These are phyloP conservation scores for Camellia japonica DNA, from an alignment of 148 eudicot species.

Conservation along the genomic window DNA sequence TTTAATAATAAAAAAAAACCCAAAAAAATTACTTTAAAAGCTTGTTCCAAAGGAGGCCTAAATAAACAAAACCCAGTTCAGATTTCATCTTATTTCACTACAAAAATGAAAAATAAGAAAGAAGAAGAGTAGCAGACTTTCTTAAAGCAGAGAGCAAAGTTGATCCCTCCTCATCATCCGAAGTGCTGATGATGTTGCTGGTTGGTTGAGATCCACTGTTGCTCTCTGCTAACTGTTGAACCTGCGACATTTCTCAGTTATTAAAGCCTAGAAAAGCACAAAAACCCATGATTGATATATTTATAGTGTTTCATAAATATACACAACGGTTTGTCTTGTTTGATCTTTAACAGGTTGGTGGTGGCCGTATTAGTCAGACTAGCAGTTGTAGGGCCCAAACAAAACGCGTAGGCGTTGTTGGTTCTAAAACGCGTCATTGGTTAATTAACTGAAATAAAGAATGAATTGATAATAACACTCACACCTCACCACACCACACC, in stretches of 20 bases:
- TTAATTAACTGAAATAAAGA: too few species aligned
- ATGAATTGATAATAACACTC: too few species aligned
- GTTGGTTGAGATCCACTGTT: not conserved
- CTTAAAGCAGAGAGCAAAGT: not conserved
- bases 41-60: too few species aligned
- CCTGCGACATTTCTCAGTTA: not conserved
- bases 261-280: not conserved
- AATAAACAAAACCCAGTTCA: not conserved
- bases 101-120: too few species aligned
- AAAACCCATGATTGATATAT: too few species aligned
- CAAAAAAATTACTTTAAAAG: too few species aligned
- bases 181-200: not conserved
- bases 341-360: too few species aligned
- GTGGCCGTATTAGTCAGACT: too few species aligned
- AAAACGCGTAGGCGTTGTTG: not conserved
- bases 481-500: too few species aligned
- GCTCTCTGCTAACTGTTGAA: not conserved
- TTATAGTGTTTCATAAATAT: too few species aligned
- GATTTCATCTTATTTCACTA: not conserved
- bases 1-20: too few species aligned
- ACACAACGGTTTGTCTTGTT: not conserved
- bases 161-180: not conserved
- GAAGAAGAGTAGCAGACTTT: not conserved
- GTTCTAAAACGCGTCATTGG: too few species aligned
- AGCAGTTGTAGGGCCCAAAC: not conserved